phyloP scores from a whole-genome alignment of 2,329 filamentous ascomycete genomes.

The Aspergillus jensenii region DNA sequence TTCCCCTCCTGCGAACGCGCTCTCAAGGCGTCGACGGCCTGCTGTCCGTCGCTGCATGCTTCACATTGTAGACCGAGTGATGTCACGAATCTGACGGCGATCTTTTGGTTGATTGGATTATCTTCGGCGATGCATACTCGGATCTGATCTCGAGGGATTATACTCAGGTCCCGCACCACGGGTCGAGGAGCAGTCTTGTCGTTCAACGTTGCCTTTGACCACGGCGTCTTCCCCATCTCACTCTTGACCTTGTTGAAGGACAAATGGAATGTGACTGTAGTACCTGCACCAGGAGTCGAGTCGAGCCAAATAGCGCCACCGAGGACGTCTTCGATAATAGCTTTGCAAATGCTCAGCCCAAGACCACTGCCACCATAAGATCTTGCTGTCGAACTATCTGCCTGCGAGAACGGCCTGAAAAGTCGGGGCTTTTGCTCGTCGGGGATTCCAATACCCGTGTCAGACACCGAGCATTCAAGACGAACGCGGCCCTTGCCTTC shows the following conservation, averaged over 20 bases:
- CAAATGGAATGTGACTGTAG: slow-evolving; percentile 74
- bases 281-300: slow-evolving; percentile 63
- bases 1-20: slow-evolving; percentile 67
- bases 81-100: slow-evolving; percentile 86
- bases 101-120: slow-evolving; percentile 91
- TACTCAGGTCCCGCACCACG: slow-evolving; percentile 65
- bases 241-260: slow-evolving; percentile 76
- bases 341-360: slow-evolving; percentile 91
- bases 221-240: slow-evolving; percentile 57
- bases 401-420: slow-evolving; percentile 90
- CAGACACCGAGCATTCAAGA: slow-evolving; percentile 80
- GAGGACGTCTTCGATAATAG: slow-evolving; percentile 89
- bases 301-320: slow-evolving; percentile 81
- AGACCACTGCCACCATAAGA: slow-evolving; percentile 92
- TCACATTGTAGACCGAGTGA: slow-evolving; percentile 84
- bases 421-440: slow-evolving; percentile 74
- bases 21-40: slow-evolving; percentile 83
- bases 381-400: slow-evolving; percentile 83
- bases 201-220: slow-evolving; percentile 47
- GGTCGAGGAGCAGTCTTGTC: slow-evolving; percentile 42
- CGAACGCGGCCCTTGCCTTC: slow-evolving; percentile 70
- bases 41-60: slow-evolving; percentile 85
- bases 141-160: slow-evolving; percentile 72
- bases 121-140: slow-evolving; percentile 93
- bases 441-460: slow-evolving; percentile 89